Base-by-base conservation (phyloP, 164 flowering plant genomes). In the Magnolia changhungtana region DNA sequence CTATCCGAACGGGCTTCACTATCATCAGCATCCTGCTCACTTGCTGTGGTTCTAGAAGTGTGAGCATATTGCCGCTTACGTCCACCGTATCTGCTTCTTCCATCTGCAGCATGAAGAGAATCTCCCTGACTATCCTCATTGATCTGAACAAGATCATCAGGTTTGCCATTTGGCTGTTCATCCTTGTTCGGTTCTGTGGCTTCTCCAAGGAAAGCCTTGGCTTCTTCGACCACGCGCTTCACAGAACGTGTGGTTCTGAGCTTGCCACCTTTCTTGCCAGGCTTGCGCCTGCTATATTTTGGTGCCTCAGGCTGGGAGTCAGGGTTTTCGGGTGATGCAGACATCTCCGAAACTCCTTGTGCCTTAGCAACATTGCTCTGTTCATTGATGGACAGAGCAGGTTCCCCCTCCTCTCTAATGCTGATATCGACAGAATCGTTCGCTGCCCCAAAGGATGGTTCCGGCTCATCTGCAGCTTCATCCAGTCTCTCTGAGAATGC, bases 1-100 rank as follows among this genome's bases (percentile, higher is more conserved):
- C 93, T 91, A 37, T 86, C 94, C 52, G 92, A 89, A 63, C 51
- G 87, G 9, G 85, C 89, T 67, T 93, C 96, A 79, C 91, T 89
- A 10, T 87, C 87, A 74, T 82, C 79, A 79, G 83, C 84, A 29
- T 89, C 96, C 81, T 84, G 74, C 74, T 72, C 74, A 5, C 74
- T 72, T 2, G 37, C 88, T 10, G 80, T 81, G 63, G 79, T 77
- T 80, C 71, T 80, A 11, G 95, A 88, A 50, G 85, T 61, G 74
- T 82, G 83, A 3, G 80, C 74, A 73, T 76, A 87, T 6, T 73
- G 78, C 45, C 97, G 83, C 82, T 92, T 93, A 64, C 85, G 86
- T 45, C 86, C 75, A 76, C 51, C 72, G 8, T 73, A 76, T 68
- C 76, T 64, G 69, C 61, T 8, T 55, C 71, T 77, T 52, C 80